Base-by-base conservation (phyloP, 1,284 basidiomycete species). In the Puccinia polysora region DNA sequence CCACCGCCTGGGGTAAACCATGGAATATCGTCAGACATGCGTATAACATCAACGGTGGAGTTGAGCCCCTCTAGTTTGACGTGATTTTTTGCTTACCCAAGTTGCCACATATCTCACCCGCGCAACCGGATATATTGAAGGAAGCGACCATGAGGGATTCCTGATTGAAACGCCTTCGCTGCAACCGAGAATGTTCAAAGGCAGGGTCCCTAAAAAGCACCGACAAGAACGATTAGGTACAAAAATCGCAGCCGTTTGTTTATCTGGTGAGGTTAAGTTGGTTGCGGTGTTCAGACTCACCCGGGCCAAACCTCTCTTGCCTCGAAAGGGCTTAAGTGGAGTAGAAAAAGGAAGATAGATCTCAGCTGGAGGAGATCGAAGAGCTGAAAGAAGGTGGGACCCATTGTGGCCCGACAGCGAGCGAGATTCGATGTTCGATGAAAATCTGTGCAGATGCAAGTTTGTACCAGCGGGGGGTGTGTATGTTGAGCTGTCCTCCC, bases 141-240 rank as follows among this genome's bases (percentile, higher is more conserved):
- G 45, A 25, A 8, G 2, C 1, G 5, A 28, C 58, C 2, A 56
- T 47, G 8, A 52, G 23, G 34, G 53, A 58, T 34, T 70, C 67
- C 60, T 70, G 67, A 32, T 43, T 50, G 38, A 70, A 70, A 28
- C 67, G 67, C 32, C 67, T 55, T 18, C 67, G 67, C n/a, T 43
- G 36, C 14, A 70, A 47, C 20, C 45, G 56, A 60, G 59, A 25
- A 8, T 8, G 25, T 6, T 23, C 43, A 30, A 64, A 64, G 10
- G 62, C 30, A 50, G 47, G 43, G 50, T 64, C 62, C n/a, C 62
- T 64, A n/a, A 25, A 25, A 25, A n/a, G 5, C 34, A 59, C 15
- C 34, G 56, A 40, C 8, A 38, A 8, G 25, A 23, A 7, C 38
- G 58, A 5, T 25, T 14, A 43, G 23, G 10, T 23, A 25, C 15